Conservation (phyloP, 345 rosid genomes). For the Gynandropsis gynandra region DNA sequence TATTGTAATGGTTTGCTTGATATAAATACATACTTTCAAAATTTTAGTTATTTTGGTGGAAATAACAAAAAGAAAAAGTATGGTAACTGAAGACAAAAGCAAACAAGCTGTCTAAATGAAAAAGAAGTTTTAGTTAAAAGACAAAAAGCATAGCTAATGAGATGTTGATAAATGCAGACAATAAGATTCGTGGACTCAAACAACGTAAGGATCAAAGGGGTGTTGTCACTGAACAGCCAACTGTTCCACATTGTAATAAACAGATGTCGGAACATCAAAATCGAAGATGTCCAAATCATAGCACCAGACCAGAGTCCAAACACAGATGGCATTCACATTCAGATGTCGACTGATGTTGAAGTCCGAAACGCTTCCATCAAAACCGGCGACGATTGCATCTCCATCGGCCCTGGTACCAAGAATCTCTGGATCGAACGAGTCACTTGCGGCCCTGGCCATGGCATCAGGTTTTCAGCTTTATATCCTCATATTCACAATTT, state of each 20-base stretch:
- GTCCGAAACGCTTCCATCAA: slow-evolving; percentile 33
- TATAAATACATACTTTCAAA: too few species aligned
- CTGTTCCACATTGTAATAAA: slow-evolving; percentile 41
- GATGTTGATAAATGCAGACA: too few species aligned
- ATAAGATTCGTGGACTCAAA: slow-evolving; percentile 30
- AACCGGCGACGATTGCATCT: slow-evolving; percentile 62
- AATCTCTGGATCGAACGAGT: slow-evolving; percentile 43
- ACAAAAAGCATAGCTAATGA: too few species aligned
- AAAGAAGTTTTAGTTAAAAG: too few species aligned
- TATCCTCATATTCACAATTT: too few species aligned
- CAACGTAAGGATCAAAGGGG: slow-evolving; percentile 36
- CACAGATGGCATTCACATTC: slow-evolving; percentile 67
- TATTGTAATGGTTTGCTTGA: too few species aligned
- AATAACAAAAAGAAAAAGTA: too few species aligned
- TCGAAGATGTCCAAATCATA: slow-evolving; percentile 33
- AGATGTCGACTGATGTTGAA: slow-evolving; percentile 30
- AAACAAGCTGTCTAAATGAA: too few species aligned
- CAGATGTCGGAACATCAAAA: slow-evolving; percentile 34
- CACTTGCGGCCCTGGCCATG: slow-evolving; percentile 63
- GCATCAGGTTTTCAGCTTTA: slow-evolving; percentile 45
- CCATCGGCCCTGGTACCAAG: slow-evolving; percentile 48
- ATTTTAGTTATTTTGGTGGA: too few species aligned
- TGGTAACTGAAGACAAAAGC: too few species aligned
- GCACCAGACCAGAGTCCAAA: slow-evolving; percentile 46
- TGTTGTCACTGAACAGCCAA: slow-evolving; percentile 50